Percentiles rank a stretch among this genome's conserved stretches.
These are phyloP conservation scores for Solanum tarapatanum DNA, from an alignment of 257 asterid species.

Conservation along the genomic window DNA sequence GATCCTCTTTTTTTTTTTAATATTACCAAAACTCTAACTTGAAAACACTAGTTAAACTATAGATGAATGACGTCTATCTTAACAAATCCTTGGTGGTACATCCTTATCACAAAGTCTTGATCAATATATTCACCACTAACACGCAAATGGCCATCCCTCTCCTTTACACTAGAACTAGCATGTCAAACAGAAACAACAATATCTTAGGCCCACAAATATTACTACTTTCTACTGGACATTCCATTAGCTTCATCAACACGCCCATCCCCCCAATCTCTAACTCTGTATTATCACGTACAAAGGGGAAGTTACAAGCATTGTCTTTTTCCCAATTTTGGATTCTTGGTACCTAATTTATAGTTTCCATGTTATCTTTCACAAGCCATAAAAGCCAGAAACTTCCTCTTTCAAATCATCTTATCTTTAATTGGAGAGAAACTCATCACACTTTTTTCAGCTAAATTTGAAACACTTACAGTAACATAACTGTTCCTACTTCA, in stretches of 20 bases:
- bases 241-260: neutral
- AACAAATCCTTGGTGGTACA: neutral
- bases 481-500: neutral
- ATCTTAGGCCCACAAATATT: neutral
- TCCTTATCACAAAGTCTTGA: neutral
- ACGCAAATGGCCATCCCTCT: neutral
- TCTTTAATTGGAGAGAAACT: neutral
- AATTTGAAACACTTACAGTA: neutral
- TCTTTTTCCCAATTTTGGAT: neutral
- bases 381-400: neutral
- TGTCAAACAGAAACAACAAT: neutral
- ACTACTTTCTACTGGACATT: neutral
- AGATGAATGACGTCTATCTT: neutral
- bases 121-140: neutral
- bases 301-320: neutral
- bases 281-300: neutral
- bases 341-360: neutral
- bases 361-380: neutral
- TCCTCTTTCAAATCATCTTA: neutral
- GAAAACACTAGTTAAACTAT: neutral
- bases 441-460: neutral
- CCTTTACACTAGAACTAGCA: neutral
- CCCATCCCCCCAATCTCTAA: neutral
- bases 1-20: neutral
- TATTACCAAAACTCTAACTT: neutral